phyloP scores from a whole-genome alignment of 306 rosid genomes.

The Arachis hypogaea region DNA sequence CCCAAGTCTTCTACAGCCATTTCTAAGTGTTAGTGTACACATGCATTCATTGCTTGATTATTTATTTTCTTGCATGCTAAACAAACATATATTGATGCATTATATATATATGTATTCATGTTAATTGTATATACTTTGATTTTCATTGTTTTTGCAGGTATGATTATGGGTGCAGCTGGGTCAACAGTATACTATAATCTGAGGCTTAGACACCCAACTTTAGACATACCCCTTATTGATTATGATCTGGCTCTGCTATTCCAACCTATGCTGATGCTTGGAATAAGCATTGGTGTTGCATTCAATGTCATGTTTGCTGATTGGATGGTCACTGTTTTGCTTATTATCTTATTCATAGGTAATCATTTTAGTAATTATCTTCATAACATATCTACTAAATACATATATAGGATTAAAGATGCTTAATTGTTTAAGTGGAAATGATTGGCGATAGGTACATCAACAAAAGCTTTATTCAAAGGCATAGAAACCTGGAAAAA shows the following conservation, averaged over 20 bases:
- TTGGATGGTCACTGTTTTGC: slow-evolving; percentile 85
- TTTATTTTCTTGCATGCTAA: background rate
- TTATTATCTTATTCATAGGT: slow-evolving; percentile 76
- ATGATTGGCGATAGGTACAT: slow-evolving; percentile 55
- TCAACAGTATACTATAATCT: slow-evolving; percentile 75
- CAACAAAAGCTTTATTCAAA: slow-evolving; percentile 71
- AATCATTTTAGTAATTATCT: background rate
- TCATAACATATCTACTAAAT: background rate
- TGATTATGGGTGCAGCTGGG: slow-evolving; percentile 89
- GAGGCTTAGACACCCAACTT: slow-evolving; percentile 75
- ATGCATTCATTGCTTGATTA: too few relatives aligned
- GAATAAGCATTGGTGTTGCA: slow-evolving; percentile 82
- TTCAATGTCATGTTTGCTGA: slow-evolving; percentile 84
- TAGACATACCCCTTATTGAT: slow-evolving; percentile 73
- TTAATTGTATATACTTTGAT: background rate
- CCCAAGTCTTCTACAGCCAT: slow-evolving; percentile 90
- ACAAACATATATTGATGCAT: background rate
- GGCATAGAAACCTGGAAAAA: slow-evolving; percentile 79
- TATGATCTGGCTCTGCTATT: slow-evolving; percentile 75
- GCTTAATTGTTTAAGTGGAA: slow-evolving; percentile 8
- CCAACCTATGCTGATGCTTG: slow-evolving; percentile 81
- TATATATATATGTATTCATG: background rate
- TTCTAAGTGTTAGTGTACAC: slow-evolving; percentile 69
- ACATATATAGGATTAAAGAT: too few relatives aligned
- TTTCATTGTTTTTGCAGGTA: slow-evolving; percentile 50